phyloP scores from a whole-genome alignment of 345 rosid species.

The Eucalyptus sp. region DNA sequence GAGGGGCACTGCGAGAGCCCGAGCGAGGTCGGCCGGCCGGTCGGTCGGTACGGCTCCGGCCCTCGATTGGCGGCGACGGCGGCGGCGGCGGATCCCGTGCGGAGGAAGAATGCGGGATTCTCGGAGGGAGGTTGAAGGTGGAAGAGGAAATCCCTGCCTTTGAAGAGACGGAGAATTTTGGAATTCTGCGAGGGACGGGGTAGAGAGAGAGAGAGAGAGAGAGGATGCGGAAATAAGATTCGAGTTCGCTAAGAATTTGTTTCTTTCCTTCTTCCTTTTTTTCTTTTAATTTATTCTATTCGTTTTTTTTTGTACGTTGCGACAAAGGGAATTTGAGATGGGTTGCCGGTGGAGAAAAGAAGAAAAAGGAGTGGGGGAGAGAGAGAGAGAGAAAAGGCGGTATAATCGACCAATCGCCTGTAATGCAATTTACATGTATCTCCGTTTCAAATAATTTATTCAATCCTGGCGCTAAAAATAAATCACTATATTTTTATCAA shows the following conservation, averaged over 20 bases:
- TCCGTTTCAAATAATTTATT: too few species aligned
- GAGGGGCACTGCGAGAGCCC: background rate
- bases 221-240: background rate
- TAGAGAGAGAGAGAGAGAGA: background rate
- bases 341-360: background rate
- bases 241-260: background rate
- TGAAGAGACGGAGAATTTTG: background rate
- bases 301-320: background rate
- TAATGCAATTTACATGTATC: fast-evolving
- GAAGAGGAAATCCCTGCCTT: background rate
- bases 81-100: background rate
- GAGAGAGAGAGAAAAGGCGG: background rate
- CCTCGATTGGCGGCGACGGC: background rate
- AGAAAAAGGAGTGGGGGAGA: too few species aligned
- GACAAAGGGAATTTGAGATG: background rate
- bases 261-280: background rate
- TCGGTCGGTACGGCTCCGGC: background rate
- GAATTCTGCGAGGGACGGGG: background rate
- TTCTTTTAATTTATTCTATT: background rate
- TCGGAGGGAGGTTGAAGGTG: background rate
- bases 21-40: background rate
- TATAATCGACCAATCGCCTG: background rate
- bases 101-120: background rate
- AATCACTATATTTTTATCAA: too few species aligned
- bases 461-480: too few species aligned